Evolutionary conservation across 139 green algal genomes (phyloP).

Genomic region (Micractinium sp.): DNA sequence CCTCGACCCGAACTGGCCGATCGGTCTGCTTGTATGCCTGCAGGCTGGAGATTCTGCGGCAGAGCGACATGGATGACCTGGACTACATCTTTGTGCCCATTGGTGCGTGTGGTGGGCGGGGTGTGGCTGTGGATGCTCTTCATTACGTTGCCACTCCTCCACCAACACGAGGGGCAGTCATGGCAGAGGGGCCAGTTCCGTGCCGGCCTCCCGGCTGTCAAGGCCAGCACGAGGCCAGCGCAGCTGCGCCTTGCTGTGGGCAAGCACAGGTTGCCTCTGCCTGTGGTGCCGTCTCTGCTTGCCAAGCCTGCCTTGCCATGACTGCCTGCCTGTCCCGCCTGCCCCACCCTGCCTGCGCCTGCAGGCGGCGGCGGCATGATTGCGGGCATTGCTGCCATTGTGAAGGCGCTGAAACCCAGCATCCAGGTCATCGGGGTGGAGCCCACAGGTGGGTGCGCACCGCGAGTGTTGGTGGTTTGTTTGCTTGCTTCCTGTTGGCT

Average conservation of each 20-base stretch:
- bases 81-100: slow-evolving; percentile 70
- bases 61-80: slow-evolving; percentile 66
- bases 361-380: slow-evolving; percentile 94
- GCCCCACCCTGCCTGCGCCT: slow-evolving; percentile 69
- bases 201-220: too few relatives aligned
- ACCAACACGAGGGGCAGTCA: too few relatives aligned
- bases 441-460: slow-evolving; percentile 70
- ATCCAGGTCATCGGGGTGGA: slow-evolving; percentile 94
- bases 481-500: too few relatives aligned
- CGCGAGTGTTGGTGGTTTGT: neutral
- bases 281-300: neutral
- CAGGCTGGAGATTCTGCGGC: slow-evolving; percentile 84
- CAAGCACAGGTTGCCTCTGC: too few relatives aligned
- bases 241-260: too few relatives aligned
- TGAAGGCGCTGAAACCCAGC: slow-evolving; percentile 86
- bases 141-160: too few relatives aligned
- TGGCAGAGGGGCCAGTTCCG: too few relatives aligned
- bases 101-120: neutral
- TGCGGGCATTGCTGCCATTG: slow-evolving; percentile 89
- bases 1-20: too few relatives aligned
- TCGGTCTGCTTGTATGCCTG: too few relatives aligned
- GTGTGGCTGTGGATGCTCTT: too few relatives aligned
- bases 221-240: too few relatives aligned
- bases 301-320: neutral
- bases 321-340: neutral